phyloP scores from a whole-genome alignment of 1,284 basidiomycete species.

The Stygiomarasmius scandens region DNA sequence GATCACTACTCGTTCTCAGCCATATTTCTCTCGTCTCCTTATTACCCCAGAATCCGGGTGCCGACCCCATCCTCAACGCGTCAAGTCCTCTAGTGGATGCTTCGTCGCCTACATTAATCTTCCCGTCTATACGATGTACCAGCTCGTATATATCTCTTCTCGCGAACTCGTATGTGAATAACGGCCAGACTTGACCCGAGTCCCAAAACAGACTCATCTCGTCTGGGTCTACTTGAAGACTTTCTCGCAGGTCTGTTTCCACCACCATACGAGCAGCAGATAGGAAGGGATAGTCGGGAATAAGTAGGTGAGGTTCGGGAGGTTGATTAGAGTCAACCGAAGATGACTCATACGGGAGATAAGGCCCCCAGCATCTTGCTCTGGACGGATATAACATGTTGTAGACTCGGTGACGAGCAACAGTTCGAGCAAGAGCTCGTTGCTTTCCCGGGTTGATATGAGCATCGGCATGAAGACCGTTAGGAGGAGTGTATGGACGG shows the following conservation, averaged over 20 bases:
- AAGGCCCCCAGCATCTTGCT: slow-evolving; percentile 44
- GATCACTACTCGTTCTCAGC: slow-evolving; percentile 6
- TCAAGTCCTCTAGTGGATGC: background rate
- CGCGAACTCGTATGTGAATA: background rate
- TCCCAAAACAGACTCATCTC: too few species aligned
- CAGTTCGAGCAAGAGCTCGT: slow-evolving; percentile 10
- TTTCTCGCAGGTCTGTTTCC: slow-evolving; percentile 33
- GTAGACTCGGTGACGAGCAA: slow-evolving; percentile 32
- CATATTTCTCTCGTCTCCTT: background rate
- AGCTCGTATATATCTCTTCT: background rate
- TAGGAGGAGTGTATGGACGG: background rate
- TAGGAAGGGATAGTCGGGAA: slow-evolving; percentile 35
- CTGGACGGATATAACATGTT: slow-evolving; percentile 42
- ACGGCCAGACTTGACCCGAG: background rate
- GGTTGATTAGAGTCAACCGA: slow-evolving; percentile 18
- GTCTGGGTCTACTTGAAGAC: background rate
- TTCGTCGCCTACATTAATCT: background rate
- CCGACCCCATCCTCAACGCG: too few species aligned
- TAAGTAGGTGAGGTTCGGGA: slow-evolving; percentile 28
- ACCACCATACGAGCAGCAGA: slow-evolving; percentile 36
- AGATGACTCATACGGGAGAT: slow-evolving; percentile 22
- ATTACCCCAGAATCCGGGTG: background rate
- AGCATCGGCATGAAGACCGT: background rate
- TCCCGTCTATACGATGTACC: background rate
- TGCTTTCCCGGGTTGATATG: background rate